Evolutionary conservation across 495 filamentous ascomycete genomes (phyloP), one percentile per base, ranked within the genome.

Genomic region (Aspergillus affinis): DNA sequence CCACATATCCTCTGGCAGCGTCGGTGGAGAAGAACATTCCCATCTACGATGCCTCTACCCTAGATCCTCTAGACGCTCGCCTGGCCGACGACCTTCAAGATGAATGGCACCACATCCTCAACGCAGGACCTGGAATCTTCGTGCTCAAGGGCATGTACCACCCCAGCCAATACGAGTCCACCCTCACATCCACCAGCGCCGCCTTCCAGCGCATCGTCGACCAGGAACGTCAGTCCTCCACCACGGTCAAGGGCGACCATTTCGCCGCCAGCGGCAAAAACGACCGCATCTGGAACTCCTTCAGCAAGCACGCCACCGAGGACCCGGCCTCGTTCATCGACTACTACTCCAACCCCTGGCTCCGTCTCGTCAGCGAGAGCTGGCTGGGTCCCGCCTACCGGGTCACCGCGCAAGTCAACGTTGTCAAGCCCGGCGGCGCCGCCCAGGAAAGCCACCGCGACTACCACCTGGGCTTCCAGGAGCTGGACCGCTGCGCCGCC

Each of bases 391-490:
- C 83, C 0, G 75, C 60, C 10, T 84, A 84, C 60, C 72, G 75
- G 46, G 59, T 86, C 26, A 85, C 82, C 0, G 78, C 78, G 0
- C 82, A 86, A 58, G 75, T 83, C n/a, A 86, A 86, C 63, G 69
- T 81, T 59, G 82, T 86, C 6, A 72, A 79, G 41, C 80, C 83
- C 0, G 79, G 82, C 51, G 78, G 79, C 4, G 68, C 71, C 8
- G 74, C 83, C 3, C 82, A 86, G 60, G 70, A 74, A 26, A 53
- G 65, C n/a, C 82, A 86, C 64, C 74, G 82, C 29, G 83, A 86
- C 64, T 84, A 84, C 66, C 83, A 86, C 61, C 76, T 86, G 18
- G 82, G 82, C 0, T 83, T 86, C 70, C 75, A 82, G 64, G 77
- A 72, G 41, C 50, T 67, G 54, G 60, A 72, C 50, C 51, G 63